Percentiles rank a stretch among this genome's conserved stretches.
Evolutionary conservation across 2,329 filamentous ascomycete genomes (phyloP).

Genomic region (Phialemoniopsis sp.): DNA sequence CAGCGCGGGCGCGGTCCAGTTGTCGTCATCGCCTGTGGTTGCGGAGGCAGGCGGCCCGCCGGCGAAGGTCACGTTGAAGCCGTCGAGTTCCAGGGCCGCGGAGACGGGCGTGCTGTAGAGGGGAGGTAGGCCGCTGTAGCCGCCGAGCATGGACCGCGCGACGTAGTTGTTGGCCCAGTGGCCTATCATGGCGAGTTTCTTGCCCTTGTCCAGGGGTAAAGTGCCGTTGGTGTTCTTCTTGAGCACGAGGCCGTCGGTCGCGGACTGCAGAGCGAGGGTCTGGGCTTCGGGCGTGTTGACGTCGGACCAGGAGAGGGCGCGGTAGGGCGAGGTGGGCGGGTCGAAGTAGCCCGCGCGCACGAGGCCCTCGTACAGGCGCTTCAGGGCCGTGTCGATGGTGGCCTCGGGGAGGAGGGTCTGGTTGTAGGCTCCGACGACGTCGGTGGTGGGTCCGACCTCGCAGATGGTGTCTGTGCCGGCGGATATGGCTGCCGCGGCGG

Average conservation of each 20-base stretch:
- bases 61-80: slow-evolving; percentile 30
- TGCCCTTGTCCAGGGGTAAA: slow-evolving; percentile 36
- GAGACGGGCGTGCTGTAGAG: slow-evolving; percentile 48
- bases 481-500: slow-evolving; percentile 10
- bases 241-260: slow-evolving; percentile 37
- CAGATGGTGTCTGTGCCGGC: slow-evolving; percentile 16
- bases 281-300: slow-evolving; percentile 50
- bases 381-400: slow-evolving; percentile 20
- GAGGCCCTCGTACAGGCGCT: slow-evolving; percentile 24
- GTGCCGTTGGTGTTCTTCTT: slow-evolving; percentile 48
- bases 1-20: slow-evolving; percentile 26
- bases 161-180: slow-evolving; percentile 45
- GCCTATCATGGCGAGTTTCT: slow-evolving; percentile 48
- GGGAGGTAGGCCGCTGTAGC: slow-evolving; percentile 48
- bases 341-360: slow-evolving; percentile 27
- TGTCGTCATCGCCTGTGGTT: slow-evolving; percentile 15
- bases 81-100: slow-evolving; percentile 36
- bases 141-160: slow-evolving; percentile 39
- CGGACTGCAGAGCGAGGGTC: slow-evolving; percentile 50
- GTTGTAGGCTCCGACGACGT: slow-evolving; percentile 15
- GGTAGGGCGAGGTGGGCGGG: slow-evolving; percentile 29
- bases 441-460: slow-evolving; percentile 11
- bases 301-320: slow-evolving; percentile 46
- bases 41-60: slow-evolving; percentile 12
- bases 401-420: slow-evolving; percentile 18